These are phyloP conservation scores for Phytophthora citricola DNA, from an alignment of 352 stramenopile genomes.

Conservation along the genomic window DNA sequence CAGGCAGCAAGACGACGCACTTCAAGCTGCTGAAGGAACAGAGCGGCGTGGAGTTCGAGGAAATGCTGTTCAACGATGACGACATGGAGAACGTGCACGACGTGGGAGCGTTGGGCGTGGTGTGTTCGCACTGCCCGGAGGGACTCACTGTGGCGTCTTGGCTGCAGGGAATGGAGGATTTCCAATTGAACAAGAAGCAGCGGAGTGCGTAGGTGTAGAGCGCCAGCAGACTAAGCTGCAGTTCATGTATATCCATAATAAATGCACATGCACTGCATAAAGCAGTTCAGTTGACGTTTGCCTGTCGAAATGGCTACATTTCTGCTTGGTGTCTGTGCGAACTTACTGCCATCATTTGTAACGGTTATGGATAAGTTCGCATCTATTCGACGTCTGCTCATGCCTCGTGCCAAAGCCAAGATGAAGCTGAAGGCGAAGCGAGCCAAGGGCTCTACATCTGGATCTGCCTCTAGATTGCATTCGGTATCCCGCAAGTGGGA, in stretches of 20 bases:
- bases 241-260: background rate
- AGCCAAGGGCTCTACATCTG: conserved; percentile 19
- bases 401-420: conserved; percentile 30
- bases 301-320: conserved; percentile 1
- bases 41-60: conserved; percentile 65
- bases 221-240: too few species aligned
- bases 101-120: conserved; percentile 52
- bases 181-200: conserved; percentile 55
- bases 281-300: too few species aligned
- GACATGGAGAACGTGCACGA: conserved; percentile 23
- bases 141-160: conserved; percentile 72
- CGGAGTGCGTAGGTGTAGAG: conserved; percentile 2
- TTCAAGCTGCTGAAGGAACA: conserved; percentile 90
- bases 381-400: background rate
- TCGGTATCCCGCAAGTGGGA: conserved; percentile 42
- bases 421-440: conserved; percentile 35
- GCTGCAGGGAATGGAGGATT: conserved; percentile 71
- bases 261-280: background rate
- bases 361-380: conserved; percentile 14
- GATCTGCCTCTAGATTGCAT: background rate
- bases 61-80: conserved; percentile 97
- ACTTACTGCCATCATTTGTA: conserved; percentile 13
- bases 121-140: conserved; percentile 29
- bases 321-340: background rate
- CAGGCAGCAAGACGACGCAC: conserved; percentile 88